Conservation (phyloP, 2,329 filamentous ascomycete species). For the Calonectria fujianensis region DNA sequence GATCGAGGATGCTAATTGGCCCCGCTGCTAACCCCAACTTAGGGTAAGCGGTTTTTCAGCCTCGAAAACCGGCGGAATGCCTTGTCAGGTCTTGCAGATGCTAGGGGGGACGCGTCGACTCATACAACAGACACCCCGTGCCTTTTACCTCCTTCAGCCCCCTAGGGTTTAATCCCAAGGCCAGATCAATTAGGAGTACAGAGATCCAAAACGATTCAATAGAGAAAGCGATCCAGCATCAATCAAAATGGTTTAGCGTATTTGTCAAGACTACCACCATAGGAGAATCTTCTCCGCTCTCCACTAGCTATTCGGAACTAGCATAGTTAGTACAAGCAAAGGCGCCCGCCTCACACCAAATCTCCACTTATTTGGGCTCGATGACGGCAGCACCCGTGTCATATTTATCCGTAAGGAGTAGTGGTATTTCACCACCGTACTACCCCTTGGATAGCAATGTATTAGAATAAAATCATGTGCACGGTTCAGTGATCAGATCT, state of each 20-base stretch:
- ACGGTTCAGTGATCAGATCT: background rate
- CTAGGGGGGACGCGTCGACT: background rate
- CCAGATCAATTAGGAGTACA: background rate
- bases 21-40: no score
- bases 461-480: background rate
- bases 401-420: background rate
- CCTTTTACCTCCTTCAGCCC: background rate
- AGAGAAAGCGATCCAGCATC: background rate
- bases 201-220: background rate
- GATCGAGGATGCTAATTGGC: no score
- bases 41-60: no score
- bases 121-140: background rate
- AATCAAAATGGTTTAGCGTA: background rate
- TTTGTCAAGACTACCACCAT: background rate
- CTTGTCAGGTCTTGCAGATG: background rate
- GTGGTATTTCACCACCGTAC: background rate
- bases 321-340: no score
- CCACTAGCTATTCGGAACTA: no score
- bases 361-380: no score
- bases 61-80: no score
- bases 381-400: background rate
- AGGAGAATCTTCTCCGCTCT: background rate
- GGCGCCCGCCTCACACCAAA: no score
- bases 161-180: background rate
- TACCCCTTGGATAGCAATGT: background rate